A percentile compares a stretch with the other conserved stretches of the same genome.
phyloP scores from a whole-genome alignment of 1,139 yeast genomes.

The Geotrichum histeridarum region DNA sequence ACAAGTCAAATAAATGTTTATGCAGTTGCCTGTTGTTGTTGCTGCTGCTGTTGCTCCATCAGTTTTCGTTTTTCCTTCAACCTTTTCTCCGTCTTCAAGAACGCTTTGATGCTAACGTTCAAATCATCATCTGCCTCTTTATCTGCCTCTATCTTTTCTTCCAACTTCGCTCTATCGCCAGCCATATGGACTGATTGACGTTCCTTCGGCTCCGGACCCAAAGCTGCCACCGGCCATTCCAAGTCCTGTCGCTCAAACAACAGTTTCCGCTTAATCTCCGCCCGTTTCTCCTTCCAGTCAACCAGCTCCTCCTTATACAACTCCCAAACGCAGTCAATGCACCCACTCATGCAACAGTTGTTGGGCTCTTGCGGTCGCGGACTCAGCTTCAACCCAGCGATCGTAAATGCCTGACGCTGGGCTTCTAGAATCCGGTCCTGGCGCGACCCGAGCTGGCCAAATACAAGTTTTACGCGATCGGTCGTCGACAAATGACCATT shows the following conservation, averaged over 20 bases:
- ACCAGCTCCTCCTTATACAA: conserved; percentile 78
- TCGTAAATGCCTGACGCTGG: conserved; percentile 30
- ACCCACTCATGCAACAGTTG: conserved; percentile 96
- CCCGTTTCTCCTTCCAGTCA: conserved; percentile 55
- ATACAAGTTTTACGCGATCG: conserved; percentile 29
- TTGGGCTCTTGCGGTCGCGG: conserved; percentile 82
- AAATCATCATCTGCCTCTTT: conserved; percentile 58
- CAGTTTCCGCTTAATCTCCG: conserved; percentile 8
- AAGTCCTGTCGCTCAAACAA: conserved; percentile 12
- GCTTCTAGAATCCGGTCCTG: conserved; percentile 34
- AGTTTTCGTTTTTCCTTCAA: conserved; percentile 41
- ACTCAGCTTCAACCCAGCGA: conserved; percentile 77
- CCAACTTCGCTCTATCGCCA: neutral
- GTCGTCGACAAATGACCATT: conserved; percentile 22
- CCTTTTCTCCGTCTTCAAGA: conserved; percentile 74
- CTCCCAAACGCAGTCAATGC: conserved; percentile 96
- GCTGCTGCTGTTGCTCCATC: no score
- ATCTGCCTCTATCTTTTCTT: conserved; percentile 28
- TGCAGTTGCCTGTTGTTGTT: no score
- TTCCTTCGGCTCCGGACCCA: conserved; percentile 22
- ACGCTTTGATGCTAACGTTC: conserved; percentile 71
- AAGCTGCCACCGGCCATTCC: conserved; percentile 26
- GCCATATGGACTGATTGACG: neutral
- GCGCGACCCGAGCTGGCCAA: conserved; percentile 40
- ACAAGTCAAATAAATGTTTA: no score